These are phyloP conservation scores for Hydrangea macrophylla DNA, from an alignment of 148 eudicot genomes.

Conservation along the genomic window DNA sequence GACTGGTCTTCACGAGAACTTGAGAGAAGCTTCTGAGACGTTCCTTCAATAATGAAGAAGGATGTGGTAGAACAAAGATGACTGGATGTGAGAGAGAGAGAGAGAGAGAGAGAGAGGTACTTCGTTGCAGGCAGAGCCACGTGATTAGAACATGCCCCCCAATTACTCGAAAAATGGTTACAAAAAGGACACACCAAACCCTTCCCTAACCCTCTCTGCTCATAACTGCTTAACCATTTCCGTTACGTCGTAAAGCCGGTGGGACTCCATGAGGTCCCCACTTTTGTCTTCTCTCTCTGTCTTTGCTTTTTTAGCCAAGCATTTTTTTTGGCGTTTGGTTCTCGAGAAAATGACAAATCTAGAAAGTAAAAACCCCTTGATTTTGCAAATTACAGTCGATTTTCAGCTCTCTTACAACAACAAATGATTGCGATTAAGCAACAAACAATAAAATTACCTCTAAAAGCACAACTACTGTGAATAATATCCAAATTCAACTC, in stretches of 20 bases:
- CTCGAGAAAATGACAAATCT: not conserved
- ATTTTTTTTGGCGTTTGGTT: not conserved
- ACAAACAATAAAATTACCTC: not conserved
- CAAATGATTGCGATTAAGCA: not conserved
- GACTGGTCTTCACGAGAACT: not conserved
- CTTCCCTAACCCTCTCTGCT: not conserved
- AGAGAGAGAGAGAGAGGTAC: not conserved
- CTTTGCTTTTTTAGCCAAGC: not conserved
- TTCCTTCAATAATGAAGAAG: not conserved
- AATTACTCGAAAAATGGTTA: not conserved
- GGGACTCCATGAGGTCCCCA: not conserved
- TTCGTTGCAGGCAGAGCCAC: constrained; percentile 17
- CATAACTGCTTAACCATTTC: not conserved
- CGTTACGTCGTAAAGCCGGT: not conserved
- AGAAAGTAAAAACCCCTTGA: not conserved
- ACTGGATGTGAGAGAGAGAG: not conserved
- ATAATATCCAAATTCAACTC: not conserved
- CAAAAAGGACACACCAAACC: not conserved
- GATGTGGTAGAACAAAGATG: not conserved
- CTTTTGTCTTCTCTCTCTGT: not conserved
- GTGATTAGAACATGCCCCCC: constrained; percentile 24
- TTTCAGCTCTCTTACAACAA: not conserved
- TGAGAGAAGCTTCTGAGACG: not conserved
- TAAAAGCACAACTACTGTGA: not conserved
- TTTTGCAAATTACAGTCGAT: not conserved